phyloP scores from a whole-genome alignment of 192 early-diverging fungal genomes.

The Backusella sp. region DNA sequence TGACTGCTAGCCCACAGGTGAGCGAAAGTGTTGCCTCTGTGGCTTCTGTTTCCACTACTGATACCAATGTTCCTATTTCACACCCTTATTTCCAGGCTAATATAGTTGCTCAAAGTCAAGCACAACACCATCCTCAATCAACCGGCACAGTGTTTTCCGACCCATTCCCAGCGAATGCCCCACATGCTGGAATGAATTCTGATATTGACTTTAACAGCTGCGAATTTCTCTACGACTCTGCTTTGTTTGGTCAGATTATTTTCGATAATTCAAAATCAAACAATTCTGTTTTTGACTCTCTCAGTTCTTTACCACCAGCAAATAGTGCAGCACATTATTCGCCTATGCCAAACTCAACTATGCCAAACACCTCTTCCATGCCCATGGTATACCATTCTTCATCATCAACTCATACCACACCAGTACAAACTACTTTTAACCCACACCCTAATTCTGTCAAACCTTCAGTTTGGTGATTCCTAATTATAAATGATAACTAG shows the following conservation, averaged over 20 bases:
- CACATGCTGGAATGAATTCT: neutral
- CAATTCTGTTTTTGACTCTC: neutral
- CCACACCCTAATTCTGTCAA: neutral
- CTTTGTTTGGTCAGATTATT: slow-evolving; percentile 34
- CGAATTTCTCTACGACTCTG: slow-evolving; percentile 25
- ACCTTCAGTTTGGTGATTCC: neutral
- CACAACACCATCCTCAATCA: neutral
- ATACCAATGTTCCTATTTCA: neutral
- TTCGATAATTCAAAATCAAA: slow-evolving; percentile 19
- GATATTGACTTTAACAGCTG: slow-evolving; percentile 31
- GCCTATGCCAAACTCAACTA: slow-evolving; percentile 6
- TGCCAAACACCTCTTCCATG: neutral
- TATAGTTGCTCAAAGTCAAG: neutral
- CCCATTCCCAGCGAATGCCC: neutral
- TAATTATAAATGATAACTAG: neutral
- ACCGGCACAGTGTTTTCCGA: neutral
- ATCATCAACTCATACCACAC: neutral
- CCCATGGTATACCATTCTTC: neutral
- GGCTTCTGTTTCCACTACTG: slow-evolving; percentile 5
- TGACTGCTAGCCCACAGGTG: slow-evolving; percentile 4
- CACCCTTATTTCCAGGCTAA: neutral
- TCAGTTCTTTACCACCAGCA: neutral
- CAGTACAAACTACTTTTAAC: neutral
- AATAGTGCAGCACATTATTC: slow-evolving; percentile 1
- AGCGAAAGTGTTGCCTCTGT: slow-evolving; percentile 2